Conservation (phyloP, 768 basidiomycete species). For the Boletellus ananas region DNA sequence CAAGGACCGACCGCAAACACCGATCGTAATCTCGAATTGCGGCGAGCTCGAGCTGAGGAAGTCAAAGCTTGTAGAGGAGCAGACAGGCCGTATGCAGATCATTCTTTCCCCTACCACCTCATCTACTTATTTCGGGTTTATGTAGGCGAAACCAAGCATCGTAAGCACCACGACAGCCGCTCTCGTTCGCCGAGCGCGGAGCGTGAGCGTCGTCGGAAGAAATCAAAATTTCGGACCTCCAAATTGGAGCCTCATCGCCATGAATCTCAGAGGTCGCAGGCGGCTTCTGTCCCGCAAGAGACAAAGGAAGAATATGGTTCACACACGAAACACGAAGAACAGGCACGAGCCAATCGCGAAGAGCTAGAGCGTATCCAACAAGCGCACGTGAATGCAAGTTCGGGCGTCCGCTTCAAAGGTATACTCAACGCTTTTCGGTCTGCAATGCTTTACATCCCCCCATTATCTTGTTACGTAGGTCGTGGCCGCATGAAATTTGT, state of each 20-base stretch:
- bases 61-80: constrained; percentile 5
- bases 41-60: constrained; percentile 78
- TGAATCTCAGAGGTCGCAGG: constrained; percentile 5
- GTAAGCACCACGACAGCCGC: constrained; percentile 21
- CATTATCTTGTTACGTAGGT: constrained; percentile 32
- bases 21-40: constrained; percentile 69
- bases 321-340: constrained; percentile 63
- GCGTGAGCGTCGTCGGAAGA: constrained; percentile 27
- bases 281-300: constrained; percentile 35
- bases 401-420: constrained; percentile 67
- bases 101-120: neutral
- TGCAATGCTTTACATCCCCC: neutral
- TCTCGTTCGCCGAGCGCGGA: constrained; percentile 30
- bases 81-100: constrained; percentile 10
- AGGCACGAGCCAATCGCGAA: constrained; percentile 41
- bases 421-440: neutral
- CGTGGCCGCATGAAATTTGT: constrained; percentile 67
- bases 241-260: constrained; percentile 4
- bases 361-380: constrained; percentile 50
- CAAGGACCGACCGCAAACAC: constrained; percentile 66
- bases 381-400: constrained; percentile 31
- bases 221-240: constrained; percentile 17
- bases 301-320: constrained; percentile 76
- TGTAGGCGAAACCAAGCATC: constrained; percentile 10
- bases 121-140: neutral